Conservation (phyloP, 257 asterid species). For the Anisodus acutangulus region DNA sequence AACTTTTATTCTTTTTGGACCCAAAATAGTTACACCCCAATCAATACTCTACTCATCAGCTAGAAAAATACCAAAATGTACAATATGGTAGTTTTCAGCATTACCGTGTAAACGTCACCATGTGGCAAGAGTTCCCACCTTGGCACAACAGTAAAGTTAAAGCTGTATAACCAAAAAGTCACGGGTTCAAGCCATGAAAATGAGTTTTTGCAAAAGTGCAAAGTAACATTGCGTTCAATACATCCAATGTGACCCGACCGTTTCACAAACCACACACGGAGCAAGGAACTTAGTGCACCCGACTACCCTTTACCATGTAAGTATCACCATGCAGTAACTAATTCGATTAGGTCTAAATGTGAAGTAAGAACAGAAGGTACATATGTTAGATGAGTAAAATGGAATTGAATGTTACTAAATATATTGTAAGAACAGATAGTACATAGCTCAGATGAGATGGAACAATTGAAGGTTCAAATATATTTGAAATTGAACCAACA, state of each 20-base stretch:
- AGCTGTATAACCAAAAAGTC: too few relatives aligned
- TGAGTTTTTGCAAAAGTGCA: too few relatives aligned
- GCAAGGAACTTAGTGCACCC: neutral
- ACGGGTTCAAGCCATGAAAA: too few relatives aligned
- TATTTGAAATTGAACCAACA: constrained; percentile 3
- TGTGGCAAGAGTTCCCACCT: too few relatives aligned
- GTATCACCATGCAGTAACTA: neutral
- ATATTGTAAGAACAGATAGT: neutral
- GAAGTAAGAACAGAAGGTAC: neutral
- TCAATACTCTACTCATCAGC: neutral
- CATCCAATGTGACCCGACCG: neutral
- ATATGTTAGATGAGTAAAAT: neutral
- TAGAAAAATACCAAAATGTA: neutral
- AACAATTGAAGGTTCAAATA: neutral
- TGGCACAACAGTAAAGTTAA: too few relatives aligned
- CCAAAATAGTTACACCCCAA: neutral
- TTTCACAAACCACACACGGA: too few relatives aligned
- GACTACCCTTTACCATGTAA: neutral
- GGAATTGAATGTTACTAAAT: neutral
- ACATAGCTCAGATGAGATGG: neutral
- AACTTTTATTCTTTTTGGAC: neutral
- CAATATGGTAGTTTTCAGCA: neutral
- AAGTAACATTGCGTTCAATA: too few relatives aligned
- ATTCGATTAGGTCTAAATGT: neutral
- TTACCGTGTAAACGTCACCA: too few relatives aligned